A percentile compares a stretch with the other conserved stretches of the same genome.
Conservation (phyloP, 176 grass and related monocot species). For the maize (Zea mays) region DNA sequence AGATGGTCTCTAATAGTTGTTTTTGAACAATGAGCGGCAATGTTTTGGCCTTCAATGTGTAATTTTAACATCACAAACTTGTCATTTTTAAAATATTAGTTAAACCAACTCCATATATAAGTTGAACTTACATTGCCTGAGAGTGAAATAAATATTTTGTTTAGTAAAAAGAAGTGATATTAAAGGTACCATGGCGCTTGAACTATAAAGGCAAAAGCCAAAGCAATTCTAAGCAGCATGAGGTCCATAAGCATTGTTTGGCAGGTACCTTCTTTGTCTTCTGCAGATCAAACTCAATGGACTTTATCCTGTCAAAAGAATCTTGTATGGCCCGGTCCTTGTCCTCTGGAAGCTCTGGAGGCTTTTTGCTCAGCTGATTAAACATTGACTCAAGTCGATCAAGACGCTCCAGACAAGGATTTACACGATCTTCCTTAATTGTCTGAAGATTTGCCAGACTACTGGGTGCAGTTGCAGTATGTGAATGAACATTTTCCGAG, state of each 20-base stretch:
- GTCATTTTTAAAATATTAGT: neutral
- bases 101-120: slow-evolving; percentile 2
- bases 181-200: neutral
- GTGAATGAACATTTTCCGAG: slow-evolving; percentile 45
- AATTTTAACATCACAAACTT: slow-evolving; percentile 8
- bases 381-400: slow-evolving; percentile 74
- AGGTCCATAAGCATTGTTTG: slow-evolving; percentile 4
- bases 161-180: neutral
- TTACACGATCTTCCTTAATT: slow-evolving; percentile 53
- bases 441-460: slow-evolving; percentile 40
- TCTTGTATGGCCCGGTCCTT: slow-evolving; percentile 78
- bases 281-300: slow-evolving; percentile 87
- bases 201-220: slow-evolving; percentile 16
- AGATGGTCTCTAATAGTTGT: neutral
- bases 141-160: slow-evolving; percentile 7
- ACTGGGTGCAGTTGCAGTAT: slow-evolving; percentile 30
- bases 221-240: slow-evolving; percentile 26
- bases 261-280: slow-evolving; percentile 88
- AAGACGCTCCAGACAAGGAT: slow-evolving; percentile 69
- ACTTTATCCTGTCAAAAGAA: slow-evolving; percentile 96
- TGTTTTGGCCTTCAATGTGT: neutral
- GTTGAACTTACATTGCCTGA: neutral
- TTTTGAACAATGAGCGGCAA: slow-evolving; percentile 8
- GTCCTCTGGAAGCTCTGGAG: slow-evolving; percentile 67
- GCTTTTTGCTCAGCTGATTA: slow-evolving; percentile 81